Conservation (phyloP, 495 filamentous ascomycete species). For the Pseudevernia furfuracea region DNA sequence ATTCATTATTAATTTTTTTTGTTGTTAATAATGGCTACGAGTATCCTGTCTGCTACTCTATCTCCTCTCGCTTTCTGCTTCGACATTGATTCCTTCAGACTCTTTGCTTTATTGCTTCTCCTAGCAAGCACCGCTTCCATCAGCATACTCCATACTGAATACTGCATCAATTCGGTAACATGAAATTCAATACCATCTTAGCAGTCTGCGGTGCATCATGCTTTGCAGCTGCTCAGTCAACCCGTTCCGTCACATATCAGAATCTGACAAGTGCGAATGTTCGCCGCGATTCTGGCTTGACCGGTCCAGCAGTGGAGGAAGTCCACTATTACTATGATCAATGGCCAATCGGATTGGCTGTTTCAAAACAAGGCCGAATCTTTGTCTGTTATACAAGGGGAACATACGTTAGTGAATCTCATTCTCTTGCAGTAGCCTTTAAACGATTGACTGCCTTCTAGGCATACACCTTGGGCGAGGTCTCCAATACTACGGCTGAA, state of each 20-base stretch:
- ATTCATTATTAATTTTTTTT: too few relatives aligned
- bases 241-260: slow-evolving; percentile 22
- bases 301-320: slow-evolving; percentile 35
- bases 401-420: slow-evolving; percentile 17
- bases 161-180: neutral
- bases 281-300: slow-evolving; percentile 32
- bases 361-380: slow-evolving; percentile 33
- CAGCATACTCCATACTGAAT: neutral
- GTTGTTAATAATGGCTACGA: neutral
- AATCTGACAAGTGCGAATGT: slow-evolving; percentile 28
- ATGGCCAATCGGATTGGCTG: slow-evolving; percentile 37
- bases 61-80: neutral
- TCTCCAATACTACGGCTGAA: slow-evolving; percentile 34
- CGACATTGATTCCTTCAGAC: neutral
- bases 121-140: neutral
- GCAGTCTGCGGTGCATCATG: slow-evolving; percentile 5
- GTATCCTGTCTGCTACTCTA: neutral
- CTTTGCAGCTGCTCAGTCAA: slow-evolving; percentile 13
- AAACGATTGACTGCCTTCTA: neutral
- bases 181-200: neutral
- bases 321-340: slow-evolving; percentile 38
- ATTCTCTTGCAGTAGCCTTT: neutral
- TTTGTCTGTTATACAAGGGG: slow-evolving; percentile 38
- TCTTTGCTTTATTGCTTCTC: neutral
- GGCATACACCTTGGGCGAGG: slow-evolving; percentile 33